Evolutionary conservation across 106 monocot species (phyloP), one percentile per base, ranked within the genome.

Genomic region (Xerophyta viscosa): DNA sequence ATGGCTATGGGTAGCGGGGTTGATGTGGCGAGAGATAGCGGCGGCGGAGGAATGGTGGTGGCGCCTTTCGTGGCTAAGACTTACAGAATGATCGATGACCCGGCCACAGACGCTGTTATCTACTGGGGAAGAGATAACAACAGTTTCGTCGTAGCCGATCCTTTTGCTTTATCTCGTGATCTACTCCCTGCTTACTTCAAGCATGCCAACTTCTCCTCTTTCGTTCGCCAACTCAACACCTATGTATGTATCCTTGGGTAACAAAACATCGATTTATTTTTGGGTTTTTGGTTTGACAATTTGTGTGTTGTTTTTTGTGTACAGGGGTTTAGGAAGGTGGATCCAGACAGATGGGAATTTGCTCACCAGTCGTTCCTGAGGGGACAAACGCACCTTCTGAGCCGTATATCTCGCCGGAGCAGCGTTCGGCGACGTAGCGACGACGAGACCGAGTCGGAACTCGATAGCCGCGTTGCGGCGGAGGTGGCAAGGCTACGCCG

Each of bases 61-160:
- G 52, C 64, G n/a, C 52, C 64, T 6, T 64, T 64, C 30, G 52
- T 64, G 37, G 14, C 37, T 37, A 64, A 53, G 52, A 52, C 52
- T 12, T 64, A 64, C 17, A 17, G 29, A 11, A 64, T 64, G 64
- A 52, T 64, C 28, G 52, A 44, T 36, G 64, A 64, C 23, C 51
- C 51, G 27, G 25, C 27, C 2, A 52, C 64, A 22, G 64, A 64
- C 52, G 52, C 13, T 0, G 19, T 64, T 17, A 53, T 64, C n/a
- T 18, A 37, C 19, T 64, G 64, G 64, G 64, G 64, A 4, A 25
- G 15, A n/a, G 45, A 37, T 9, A 53, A 53, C 41, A 64, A 64
- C 41, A 64, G 52, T 15, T 64, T 64, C 41, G 52, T 64, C 8
- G 64, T 64, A 11, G 24, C 20, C 10, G 52, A 64, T 18, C 64